Percentiles rank a stretch among this genome's conserved stretches.
Conservation (phyloP, 2,329 filamentous ascomycete species). For the Diaporthe vaccinii region DNA sequence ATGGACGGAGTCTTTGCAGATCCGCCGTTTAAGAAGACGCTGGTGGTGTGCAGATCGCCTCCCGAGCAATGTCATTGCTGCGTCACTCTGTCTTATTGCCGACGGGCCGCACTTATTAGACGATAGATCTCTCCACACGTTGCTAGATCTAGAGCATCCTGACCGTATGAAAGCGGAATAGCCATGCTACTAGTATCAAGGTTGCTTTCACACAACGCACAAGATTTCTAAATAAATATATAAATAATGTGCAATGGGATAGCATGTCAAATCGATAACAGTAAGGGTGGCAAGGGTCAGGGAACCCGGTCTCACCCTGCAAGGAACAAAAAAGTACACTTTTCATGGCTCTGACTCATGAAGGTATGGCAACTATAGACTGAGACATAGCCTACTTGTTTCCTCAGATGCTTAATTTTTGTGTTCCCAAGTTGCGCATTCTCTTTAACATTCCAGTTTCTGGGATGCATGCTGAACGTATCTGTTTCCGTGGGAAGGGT, state of each 20-base stretch:
- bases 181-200: not conserved
- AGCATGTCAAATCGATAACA: not conserved
- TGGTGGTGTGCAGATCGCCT: slow-evolving; percentile 9
- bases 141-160: not conserved
- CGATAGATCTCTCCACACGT: not conserved
- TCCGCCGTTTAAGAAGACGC: slow-evolving; percentile 7
- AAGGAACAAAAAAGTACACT: not conserved
- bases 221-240: not conserved
- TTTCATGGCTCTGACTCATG: not conserved
- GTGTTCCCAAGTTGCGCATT: not conserved
- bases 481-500: not conserved
- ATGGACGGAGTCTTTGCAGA: not conserved
- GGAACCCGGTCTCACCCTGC: not conserved
- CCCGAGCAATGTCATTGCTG: slow-evolving; percentile 16
- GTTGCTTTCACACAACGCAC: not conserved
- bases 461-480: not conserved
- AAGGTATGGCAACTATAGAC: not conserved
- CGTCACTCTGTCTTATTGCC: slow-evolving; percentile 7
- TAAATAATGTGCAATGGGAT: not conserved
- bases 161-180: not conserved
- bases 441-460: too few relatives aligned
- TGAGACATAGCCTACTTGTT: not conserved
- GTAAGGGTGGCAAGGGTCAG: not conserved
- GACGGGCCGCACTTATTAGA: not conserved
- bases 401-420: not conserved